Conservation (phyloP, 2,329 filamentous ascomycete genomes). For the Lecanoromycetidae sp. region DNA sequence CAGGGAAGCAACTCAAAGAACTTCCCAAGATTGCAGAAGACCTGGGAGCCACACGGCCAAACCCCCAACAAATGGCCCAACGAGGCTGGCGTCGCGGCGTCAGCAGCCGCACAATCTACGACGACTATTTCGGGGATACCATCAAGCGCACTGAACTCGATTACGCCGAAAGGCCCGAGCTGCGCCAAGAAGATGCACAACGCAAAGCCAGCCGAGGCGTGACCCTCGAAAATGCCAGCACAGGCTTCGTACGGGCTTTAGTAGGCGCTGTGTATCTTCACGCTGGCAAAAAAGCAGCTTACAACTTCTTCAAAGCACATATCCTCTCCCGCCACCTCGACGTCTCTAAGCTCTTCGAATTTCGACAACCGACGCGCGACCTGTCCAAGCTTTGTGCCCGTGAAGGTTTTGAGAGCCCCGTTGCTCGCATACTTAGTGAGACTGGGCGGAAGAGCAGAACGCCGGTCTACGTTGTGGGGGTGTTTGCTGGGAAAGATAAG, state of each 20-base stretch:
- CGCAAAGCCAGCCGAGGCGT: conserved; percentile 23
- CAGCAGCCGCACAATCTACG: conserved; percentile 65
- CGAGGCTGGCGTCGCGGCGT: conserved; percentile 51
- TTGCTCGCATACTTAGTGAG: conserved; percentile 79
- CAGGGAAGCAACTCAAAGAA: conserved; percentile 34
- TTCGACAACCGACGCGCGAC: conserved; percentile 73
- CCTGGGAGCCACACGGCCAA: conserved; percentile 4
- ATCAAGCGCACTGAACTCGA: conserved; percentile 3
- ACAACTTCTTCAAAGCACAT: conserved; percentile 72
- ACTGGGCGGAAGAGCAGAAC: conserved; percentile 74
- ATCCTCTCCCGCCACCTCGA: conserved; percentile 70
- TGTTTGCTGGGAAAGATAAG: conserved; percentile 84
- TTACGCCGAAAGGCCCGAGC: conserved; percentile 2
- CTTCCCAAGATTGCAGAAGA: conserved; percentile 34
- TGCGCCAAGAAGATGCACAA: conserved; percentile 3
- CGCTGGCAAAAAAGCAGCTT: conserved; percentile 63
- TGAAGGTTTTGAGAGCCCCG: conserved; percentile 77
- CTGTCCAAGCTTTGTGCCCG: conserved; percentile 70
- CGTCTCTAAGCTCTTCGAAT: conserved; percentile 66
- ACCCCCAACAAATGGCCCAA: conserved; percentile 10
- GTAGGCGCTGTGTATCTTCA: conserved; percentile 79
- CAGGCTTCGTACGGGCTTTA: conserved; percentile 70
- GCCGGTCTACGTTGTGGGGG: conserved; percentile 86
- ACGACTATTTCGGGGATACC: conserved; percentile 69
- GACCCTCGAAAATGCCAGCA: conserved; percentile 49